Evolutionary conservation across 2,329 filamentous ascomycete species (phyloP).

Genomic region (Colletotrichum spinosum): DNA sequence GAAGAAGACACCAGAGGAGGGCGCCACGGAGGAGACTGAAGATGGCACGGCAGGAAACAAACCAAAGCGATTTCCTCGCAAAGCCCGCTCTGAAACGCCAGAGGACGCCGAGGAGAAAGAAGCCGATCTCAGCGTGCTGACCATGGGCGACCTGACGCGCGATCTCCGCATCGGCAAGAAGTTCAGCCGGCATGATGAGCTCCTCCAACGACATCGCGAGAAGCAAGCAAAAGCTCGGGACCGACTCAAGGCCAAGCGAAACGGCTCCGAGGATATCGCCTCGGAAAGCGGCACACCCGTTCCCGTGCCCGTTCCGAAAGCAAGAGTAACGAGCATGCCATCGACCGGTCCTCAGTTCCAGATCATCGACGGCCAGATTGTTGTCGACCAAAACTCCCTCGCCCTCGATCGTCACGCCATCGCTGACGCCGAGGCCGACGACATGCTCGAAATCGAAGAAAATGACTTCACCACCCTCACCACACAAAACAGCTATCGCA

Average conservation of each 20-base stretch:
- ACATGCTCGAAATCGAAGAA: slow-evolving; percentile 76
- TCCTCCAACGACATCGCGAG: slow-evolving; percentile 73
- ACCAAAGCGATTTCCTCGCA: slow-evolving; percentile 40
- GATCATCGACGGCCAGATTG: slow-evolving; percentile 78
- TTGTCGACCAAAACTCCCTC: slow-evolving; percentile 76
- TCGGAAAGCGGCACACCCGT: slow-evolving; percentile 37
- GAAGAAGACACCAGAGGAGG: slow-evolving; percentile 33
- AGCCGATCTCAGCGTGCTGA: slow-evolving; percentile 75
- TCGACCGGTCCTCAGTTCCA: slow-evolving; percentile 66
- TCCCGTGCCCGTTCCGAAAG: slow-evolving; percentile 38
- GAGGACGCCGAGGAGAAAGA: slow-evolving; percentile 71
- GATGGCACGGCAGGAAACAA: background rate
- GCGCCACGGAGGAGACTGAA: slow-evolving; percentile 19
- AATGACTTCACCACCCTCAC: slow-evolving; percentile 81
- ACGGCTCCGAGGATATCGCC: slow-evolving; percentile 38
- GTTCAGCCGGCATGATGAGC: slow-evolving; percentile 79
- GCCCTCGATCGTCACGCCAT: slow-evolving; percentile 76
- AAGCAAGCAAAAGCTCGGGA: slow-evolving; percentile 51
- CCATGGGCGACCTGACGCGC: slow-evolving; percentile 78
- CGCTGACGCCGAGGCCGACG: slow-evolving; percentile 63
- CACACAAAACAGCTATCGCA: slow-evolving; percentile 75
- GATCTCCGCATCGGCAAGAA: slow-evolving; percentile 79
- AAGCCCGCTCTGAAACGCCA: slow-evolving; percentile 65
- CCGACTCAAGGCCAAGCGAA: slow-evolving; percentile 44
- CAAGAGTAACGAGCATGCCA: slow-evolving; percentile 16